Evolutionary conservation across 495 filamentous ascomycete genomes (phyloP), one percentile per base, ranked within the genome.

Genomic region (Podospora fimiseda): DNA sequence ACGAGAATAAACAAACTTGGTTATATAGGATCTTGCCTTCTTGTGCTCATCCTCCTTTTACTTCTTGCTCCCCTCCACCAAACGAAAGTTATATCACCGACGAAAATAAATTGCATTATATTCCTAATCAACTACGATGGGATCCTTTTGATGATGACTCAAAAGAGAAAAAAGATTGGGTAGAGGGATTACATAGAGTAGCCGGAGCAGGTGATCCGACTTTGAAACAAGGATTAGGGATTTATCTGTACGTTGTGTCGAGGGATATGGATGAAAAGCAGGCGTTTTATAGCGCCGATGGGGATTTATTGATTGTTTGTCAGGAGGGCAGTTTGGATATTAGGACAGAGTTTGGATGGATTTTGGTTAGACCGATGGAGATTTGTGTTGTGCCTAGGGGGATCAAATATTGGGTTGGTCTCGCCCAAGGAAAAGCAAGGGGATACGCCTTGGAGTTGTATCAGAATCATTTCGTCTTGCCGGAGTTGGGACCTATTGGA

Each of bases 71-170:
- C 43, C 16, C 55, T 54, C 3, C n/a, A n/a, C n/a, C n/a, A n/a
- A 64, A 62, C 40, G 60, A 52, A 9, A 53, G 22, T 3, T 51
- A 1, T 53, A 56, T 37, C 44, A 41, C 23, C 51, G 59, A 19
- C 58, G 58, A 27, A 52, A 51, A 55, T 3, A 77, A 74, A 52
- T 74, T 87, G 19, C 81, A 85, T 55, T 77, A 88, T 60, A 84
- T 87, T 45, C 91, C 91, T 9, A 95, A 95, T 60, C 91, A 95
- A 65, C 73, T 95, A 14, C 85, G 91, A 38, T 96, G 91, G 91
- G 83, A 90, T 58, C 90, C 91, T 6, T 95, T 95, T 58, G 89
- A 94, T 48, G 81, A 89, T 59, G 71, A 79, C 6, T 51, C 43
- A 9, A 22, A 45, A 27, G 57, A 66, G n/a, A 56, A 66, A 5